Evolutionary conservation across 768 basidiomycete species (phyloP).

Genomic region (Arthromyces matolae): DNA sequence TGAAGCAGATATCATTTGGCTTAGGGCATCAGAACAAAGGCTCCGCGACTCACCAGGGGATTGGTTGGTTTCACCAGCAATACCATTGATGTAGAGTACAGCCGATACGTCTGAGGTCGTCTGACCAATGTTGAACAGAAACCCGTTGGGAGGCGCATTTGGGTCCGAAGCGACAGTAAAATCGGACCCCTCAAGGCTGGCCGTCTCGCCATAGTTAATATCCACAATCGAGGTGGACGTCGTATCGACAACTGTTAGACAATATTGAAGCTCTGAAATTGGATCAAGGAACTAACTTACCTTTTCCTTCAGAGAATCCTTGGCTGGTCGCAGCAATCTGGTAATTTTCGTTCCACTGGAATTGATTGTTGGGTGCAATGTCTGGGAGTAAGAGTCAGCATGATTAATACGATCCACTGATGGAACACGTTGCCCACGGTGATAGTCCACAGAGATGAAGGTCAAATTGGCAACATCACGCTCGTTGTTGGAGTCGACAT

Average conservation of each 20-base stretch:
- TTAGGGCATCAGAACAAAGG: no score
- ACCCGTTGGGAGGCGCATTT: not conserved
- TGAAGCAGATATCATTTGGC: not conserved
- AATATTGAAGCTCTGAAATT: not conserved
- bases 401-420: no score
- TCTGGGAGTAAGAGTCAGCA: no score
- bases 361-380: no score
- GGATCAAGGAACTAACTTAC: not conserved
- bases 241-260: not conserved
- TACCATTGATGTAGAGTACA: not conserved
- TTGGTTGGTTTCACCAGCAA: not conserved
- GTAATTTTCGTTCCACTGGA: not conserved
- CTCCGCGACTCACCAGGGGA: no score
- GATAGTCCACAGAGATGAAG: no score
- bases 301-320: not conserved
- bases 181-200: not conserved
- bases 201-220: not conserved
- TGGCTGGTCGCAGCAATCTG: not conserved
- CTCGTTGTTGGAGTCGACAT: no score
- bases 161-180: not conserved
- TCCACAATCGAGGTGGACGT: not conserved
- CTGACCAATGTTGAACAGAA: not conserved
- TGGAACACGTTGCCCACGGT: no score
- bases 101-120: not conserved
- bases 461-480: no score